These are phyloP conservation scores for Anthracocystis panici-leucophaei DNA, from an alignment of 1,284 basidiomycete species.

Conservation along the genomic window DNA sequence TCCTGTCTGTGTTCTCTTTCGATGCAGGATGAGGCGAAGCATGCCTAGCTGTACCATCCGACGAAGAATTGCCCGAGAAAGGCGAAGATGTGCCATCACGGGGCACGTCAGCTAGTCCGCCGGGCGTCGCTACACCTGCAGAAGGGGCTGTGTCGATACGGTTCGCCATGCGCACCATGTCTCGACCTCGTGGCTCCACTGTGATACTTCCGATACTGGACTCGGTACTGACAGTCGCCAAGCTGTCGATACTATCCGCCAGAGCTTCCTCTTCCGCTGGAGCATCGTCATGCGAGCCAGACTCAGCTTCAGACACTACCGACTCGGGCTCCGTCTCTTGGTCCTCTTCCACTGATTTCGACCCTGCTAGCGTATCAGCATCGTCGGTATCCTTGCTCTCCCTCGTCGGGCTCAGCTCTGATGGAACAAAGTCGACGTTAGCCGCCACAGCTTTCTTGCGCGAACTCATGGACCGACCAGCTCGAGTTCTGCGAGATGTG, in stretches of 20 bases:
- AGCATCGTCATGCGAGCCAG: slow-evolving; percentile 1
- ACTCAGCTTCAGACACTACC: slow-evolving; percentile 12
- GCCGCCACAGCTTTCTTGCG: slow-evolving; percentile 6
- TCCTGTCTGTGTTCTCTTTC: slow-evolving; percentile 5
- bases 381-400: slow-evolving; percentile 28
- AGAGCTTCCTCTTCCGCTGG: slow-evolving; percentile 5
- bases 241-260: slow-evolving; percentile 34
- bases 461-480: slow-evolving; percentile 20
- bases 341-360: slow-evolving; percentile 1
- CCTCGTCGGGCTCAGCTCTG: slow-evolving; percentile 32
- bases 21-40: slow-evolving; percentile 16
- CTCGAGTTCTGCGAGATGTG: slow-evolving; percentile 5
- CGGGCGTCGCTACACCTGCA: slow-evolving; percentile 14
- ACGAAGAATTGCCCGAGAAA: slow-evolving; percentile 22
- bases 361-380: background rate
- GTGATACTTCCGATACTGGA: slow-evolving; percentile 14
- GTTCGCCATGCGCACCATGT: slow-evolving; percentile 47
- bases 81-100: slow-evolving; percentile 12
- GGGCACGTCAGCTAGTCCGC: background rate
- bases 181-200: slow-evolving; percentile 38
- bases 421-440: slow-evolving; percentile 27
- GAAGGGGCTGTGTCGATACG: slow-evolving; percentile 16
- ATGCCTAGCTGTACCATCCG: slow-evolving; percentile 37
- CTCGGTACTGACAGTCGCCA: slow-evolving; percentile 19
- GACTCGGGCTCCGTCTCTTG: slow-evolving; percentile 25